Conservation (phyloP, 1,139 yeast genomes). For the Saccharomyces hybrid region DNA sequence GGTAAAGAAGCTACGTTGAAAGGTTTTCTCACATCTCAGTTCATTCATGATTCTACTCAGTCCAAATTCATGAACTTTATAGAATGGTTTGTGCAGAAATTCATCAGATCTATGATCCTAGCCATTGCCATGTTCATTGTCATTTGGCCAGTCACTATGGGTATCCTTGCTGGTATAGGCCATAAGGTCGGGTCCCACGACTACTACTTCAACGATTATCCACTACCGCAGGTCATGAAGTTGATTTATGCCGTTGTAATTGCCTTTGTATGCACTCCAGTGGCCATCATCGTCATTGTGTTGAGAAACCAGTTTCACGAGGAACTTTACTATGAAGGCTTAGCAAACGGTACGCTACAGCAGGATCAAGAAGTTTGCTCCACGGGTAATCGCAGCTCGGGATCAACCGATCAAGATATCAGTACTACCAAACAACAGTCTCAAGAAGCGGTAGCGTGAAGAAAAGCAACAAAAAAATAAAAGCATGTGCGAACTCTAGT, state of each 20-base stretch:
- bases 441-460: background rate
- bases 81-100: slow-evolving; percentile 15
- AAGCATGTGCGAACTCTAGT: background rate
- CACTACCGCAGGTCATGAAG: slow-evolving; percentile 20
- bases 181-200: slow-evolving; percentile 13
- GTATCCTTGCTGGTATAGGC: slow-evolving; percentile 21
- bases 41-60: slow-evolving; percentile 11
- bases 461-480: background rate
- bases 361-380: background rate
- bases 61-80: slow-evolving; percentile 10
- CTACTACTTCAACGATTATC: slow-evolving; percentile 15
- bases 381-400: background rate
- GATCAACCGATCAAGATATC: background rate
- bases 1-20: background rate
- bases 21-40: slow-evolving; percentile 2
- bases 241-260: slow-evolving; percentile 18
- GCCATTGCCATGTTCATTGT: slow-evolving; percentile 13
- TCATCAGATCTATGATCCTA: slow-evolving; percentile 14
- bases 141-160: slow-evolving; percentile 26
- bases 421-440: background rate
- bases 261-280: slow-evolving; percentile 16
- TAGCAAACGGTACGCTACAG: background rate
- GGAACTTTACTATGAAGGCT: slow-evolving; percentile 1
- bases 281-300: slow-evolving; percentile 14
- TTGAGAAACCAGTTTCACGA: slow-evolving; percentile 15